A percentile compares a stretch with the other conserved stretches of the same genome.
These are phyloP conservation scores for Fraxinus velutina DNA, from an alignment of 305 asterid genomes.

Conservation along the genomic window DNA sequence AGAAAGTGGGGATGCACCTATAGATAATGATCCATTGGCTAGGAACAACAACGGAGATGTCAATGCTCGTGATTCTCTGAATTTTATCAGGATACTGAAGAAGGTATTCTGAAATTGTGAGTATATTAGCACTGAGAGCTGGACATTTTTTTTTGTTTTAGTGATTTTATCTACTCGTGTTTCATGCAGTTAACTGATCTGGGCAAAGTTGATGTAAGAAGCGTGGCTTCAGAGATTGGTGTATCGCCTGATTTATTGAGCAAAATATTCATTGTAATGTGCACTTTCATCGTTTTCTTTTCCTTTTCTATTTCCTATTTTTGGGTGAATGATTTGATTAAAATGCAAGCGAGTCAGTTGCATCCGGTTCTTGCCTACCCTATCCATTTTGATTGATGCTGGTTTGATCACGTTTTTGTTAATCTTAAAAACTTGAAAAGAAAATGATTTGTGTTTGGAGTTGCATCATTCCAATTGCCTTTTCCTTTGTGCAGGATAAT, in stretches of 20 bases:
- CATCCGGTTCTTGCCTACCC: background rate
- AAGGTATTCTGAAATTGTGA: conserved; percentile 52
- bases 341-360: background rate
- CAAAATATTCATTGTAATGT: conserved; percentile 60
- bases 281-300: conserved; percentile 21
- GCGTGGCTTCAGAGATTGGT: conserved; percentile 76
- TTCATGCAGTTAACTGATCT: conserved; percentile 64
- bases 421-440: background rate
- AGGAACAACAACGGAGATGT: conserved; percentile 33
- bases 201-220: conserved; percentile 64
- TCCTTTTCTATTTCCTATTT: conserved; percentile 10
- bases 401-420: background rate
- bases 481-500: conserved; percentile 55
- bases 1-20: conserved; percentile 40
- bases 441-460: background rate
- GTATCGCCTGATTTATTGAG: conserved; percentile 61
- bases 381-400: background rate
- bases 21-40: conserved; percentile 31
- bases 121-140: background rate
- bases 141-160: conserved; percentile 4
- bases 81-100: conserved; percentile 53
- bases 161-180: conserved; percentile 23
- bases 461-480: background rate
- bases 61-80: conserved; percentile 36
- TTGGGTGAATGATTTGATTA: conserved; percentile 16